Evolutionary conservation across 768 basidiomycete species (phyloP), one percentile per base, ranked within the genome.

Genomic region (Boletus tomentosulus): DNA sequence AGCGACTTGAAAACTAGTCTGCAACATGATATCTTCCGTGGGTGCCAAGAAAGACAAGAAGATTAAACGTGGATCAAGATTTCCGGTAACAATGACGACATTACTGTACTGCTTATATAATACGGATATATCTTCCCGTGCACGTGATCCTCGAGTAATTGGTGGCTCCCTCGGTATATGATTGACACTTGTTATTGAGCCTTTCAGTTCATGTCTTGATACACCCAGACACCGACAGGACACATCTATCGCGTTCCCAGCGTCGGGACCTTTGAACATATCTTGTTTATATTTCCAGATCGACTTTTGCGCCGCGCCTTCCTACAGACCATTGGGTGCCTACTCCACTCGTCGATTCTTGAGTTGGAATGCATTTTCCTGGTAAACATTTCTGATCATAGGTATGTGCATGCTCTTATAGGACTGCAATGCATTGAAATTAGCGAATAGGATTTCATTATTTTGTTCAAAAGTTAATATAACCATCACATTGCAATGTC

Each of bases 251-350:
- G 49, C 50, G 35, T 53, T 50, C 48, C 48, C 53, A 45, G 38
- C 56, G 46, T 41, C 6, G 41, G 55, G 56, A 49, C 44, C 28
- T 46, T 42, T 50, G 51, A 16, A 35, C 16, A 52, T 42, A 63
- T 60, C 57, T 67, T 66, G 66, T 56, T 54, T 52, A 65, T 67
- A 67, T 49, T 56, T 45, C 41, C 37, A 41, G 48, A 51, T 57
- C 53, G 25, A 48, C 57, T 50, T 49, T 52, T 59, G 34, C 55
- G 13, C 24, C 39, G 28, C 46, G 46, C 50, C 48, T 52, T 24
- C 41, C 34, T 41, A 31, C 55, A 35, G 41, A 50, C 54, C 51
- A 31, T 34, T 54, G 55, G 48, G 57, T 51, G 52, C 51, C 59
- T 59, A 10, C 47, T 47, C 53, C 56, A 27, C 47, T 51, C 47